Conservation (phyloP, 148 eudicot species). For the Nepenthes mirabilis region DNA sequence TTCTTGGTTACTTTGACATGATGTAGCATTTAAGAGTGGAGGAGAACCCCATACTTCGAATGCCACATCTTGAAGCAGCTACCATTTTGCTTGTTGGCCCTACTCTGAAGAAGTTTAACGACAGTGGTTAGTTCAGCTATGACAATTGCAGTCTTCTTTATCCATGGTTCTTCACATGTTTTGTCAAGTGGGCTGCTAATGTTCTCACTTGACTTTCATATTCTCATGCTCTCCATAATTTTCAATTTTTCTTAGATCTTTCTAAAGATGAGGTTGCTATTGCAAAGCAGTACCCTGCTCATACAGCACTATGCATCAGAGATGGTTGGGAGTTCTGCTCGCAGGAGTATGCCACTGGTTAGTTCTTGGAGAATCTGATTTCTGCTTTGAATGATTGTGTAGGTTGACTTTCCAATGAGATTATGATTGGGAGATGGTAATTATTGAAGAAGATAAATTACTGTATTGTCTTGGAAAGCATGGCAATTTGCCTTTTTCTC, state of each 20-base stretch:
- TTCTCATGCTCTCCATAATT: too few relatives aligned
- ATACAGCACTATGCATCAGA: conserved; percentile 67
- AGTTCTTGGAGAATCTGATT: conserved; percentile 12
- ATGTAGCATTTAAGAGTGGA: conserved; percentile 89
- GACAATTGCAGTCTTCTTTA: neutral
- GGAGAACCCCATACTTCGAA: conserved; percentile 91
- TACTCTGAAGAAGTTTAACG: conserved; percentile 85
- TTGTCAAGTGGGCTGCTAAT: conserved; percentile 7
- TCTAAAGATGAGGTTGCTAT: conserved; percentile 62
- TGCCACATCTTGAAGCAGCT: conserved; percentile 95
- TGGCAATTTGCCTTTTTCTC: too few relatives aligned
- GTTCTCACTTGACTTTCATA: neutral
- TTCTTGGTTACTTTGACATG: conserved; percentile 14
- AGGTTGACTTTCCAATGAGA: neutral
- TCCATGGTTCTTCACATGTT: neutral
- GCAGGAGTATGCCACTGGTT: conserved; percentile 74
- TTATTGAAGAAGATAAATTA: too few relatives aligned
- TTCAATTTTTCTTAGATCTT: conserved; percentile 42
- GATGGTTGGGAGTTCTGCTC: conserved; percentile 94
- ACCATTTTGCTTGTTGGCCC: conserved; percentile 90
- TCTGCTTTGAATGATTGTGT: conserved; percentile 4
- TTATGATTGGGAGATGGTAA: too few relatives aligned
- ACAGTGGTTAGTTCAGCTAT: conserved; percentile 45
- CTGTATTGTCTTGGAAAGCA: too few relatives aligned
- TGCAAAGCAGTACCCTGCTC: conserved; percentile 78